Evolutionary conservation across 345 rosid species (phyloP).

Genomic region (Gossypium ekmanianum): DNA sequence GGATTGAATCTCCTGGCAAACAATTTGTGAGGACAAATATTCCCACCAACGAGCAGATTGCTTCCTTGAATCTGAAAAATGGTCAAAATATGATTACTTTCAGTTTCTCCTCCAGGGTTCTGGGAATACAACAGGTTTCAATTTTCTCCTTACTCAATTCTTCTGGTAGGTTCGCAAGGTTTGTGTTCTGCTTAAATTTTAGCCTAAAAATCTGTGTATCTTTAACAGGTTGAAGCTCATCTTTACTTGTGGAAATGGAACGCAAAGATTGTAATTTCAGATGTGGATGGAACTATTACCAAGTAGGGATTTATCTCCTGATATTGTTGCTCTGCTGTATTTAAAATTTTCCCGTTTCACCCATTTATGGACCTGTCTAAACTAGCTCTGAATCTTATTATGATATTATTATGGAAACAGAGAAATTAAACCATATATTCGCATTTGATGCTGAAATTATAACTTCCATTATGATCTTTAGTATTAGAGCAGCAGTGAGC

Average conservation of each 20-base stretch:
- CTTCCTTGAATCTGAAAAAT: constrained; percentile 83
- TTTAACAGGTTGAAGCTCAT: constrained; percentile 79
- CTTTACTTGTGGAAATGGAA: constrained; percentile 95
- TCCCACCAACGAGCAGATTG: constrained; percentile 84
- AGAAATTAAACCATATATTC: not conserved
- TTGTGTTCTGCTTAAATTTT: not conserved
- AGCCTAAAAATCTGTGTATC: constrained; percentile 14
- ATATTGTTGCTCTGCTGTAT: not conserved
- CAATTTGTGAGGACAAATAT: constrained; percentile 69
- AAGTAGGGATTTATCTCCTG: constrained; percentile 40
- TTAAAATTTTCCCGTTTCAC: not conserved
- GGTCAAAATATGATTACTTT: constrained; percentile 84
- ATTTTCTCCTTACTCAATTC: not conserved
- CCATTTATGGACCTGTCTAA: not conserved
- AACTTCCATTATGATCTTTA: not conserved
- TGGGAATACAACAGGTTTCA: constrained; percentile 80
- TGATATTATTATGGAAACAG: not conserved
- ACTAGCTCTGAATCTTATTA: not conserved
- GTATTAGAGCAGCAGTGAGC: constrained; percentile 6
- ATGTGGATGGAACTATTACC: constrained; percentile 96
- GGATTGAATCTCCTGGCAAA: constrained; percentile 54
- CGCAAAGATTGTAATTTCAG: constrained; percentile 84
- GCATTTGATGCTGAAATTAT: not conserved
- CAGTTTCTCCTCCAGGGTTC: constrained; percentile 84
- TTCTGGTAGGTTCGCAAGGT: not conserved